These are phyloP conservation scores for Penicillium freii DNA, from an alignment of 2,329 filamentous ascomycete species.

Conservation along the genomic window DNA sequence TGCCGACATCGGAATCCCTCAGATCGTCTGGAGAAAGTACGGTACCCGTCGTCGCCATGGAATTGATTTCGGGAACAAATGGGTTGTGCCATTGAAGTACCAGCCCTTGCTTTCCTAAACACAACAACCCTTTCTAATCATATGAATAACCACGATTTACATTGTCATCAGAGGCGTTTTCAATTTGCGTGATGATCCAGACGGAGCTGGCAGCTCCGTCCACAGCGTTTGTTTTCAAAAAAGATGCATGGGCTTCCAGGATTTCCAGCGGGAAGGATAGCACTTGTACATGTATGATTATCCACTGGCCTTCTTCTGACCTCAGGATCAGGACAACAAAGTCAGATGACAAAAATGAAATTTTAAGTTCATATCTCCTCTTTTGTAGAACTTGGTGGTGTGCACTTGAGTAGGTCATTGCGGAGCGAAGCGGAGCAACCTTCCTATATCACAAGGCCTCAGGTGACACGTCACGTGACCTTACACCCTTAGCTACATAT, in stretches of 20 bases:
- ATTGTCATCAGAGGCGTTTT: slow-evolving; percentile 16
- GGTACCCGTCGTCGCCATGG: slow-evolving; percentile 78
- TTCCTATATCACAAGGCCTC: no score
- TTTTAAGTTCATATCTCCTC: background rate
- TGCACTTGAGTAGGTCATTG: background rate
- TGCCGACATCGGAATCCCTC: slow-evolving; percentile 80
- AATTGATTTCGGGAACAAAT: slow-evolving; percentile 82
- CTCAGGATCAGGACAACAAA: background rate
- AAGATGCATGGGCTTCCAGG: slow-evolving; percentile 1
- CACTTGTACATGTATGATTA: slow-evolving; percentile 13
- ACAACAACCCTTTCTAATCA: background rate
- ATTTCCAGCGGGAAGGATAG: background rate
- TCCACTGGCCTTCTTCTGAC: background rate
- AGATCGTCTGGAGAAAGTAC: slow-evolving; percentile 80
- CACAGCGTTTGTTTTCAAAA: slow-evolving; percentile 11
- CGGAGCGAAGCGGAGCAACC: no score
- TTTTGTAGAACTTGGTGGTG: background rate
- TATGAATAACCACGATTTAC: slow-evolving; percentile 10
- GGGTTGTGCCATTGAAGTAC: slow-evolving; percentile 71
- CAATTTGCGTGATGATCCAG: background rate
- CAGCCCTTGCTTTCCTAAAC: slow-evolving; percentile 30
- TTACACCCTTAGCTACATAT: no score
- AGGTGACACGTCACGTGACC: no score
- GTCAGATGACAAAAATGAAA: background rate
- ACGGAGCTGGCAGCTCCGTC: slow-evolving; percentile 7